Evolutionary conservation across 257 asterid genomes (phyloP).

Genomic region (Nicotiana otophora): DNA sequence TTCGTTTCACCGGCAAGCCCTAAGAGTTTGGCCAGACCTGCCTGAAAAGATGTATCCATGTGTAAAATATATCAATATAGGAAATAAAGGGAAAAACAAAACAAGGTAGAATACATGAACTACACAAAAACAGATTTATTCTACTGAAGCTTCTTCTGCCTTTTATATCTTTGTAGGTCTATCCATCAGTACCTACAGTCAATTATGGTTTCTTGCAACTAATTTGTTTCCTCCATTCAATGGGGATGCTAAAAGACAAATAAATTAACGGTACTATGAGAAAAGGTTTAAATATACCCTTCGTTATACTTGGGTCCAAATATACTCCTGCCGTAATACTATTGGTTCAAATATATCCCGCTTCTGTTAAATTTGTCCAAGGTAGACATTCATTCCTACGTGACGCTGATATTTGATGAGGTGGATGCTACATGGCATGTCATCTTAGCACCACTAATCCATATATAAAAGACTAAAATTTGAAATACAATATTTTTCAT

Average conservation of each 20-base stretch:
- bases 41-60: constrained; percentile 41
- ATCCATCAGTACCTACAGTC: background rate
- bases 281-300: no score
- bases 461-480: no score
- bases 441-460: no score
- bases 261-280: background rate
- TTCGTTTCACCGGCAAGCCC: constrained; percentile 99
- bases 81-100: background rate
- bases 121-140: background rate
- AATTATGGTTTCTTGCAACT: background rate
- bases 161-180: background rate
- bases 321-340: no score
- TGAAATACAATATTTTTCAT: no score
- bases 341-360: no score
- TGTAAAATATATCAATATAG: background rate
- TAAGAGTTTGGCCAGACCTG: constrained; percentile 91
- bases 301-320: no score
- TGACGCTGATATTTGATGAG: no score
- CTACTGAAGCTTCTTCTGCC: background rate
- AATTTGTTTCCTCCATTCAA: background rate
- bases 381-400: no score
- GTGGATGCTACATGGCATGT: no score
- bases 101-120: background rate
- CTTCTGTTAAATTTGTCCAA: no score
- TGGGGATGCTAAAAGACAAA: background rate